phyloP scores from a whole-genome alignment of 495 filamentous ascomycete genomes.

The Durotheca rogersii region DNA sequence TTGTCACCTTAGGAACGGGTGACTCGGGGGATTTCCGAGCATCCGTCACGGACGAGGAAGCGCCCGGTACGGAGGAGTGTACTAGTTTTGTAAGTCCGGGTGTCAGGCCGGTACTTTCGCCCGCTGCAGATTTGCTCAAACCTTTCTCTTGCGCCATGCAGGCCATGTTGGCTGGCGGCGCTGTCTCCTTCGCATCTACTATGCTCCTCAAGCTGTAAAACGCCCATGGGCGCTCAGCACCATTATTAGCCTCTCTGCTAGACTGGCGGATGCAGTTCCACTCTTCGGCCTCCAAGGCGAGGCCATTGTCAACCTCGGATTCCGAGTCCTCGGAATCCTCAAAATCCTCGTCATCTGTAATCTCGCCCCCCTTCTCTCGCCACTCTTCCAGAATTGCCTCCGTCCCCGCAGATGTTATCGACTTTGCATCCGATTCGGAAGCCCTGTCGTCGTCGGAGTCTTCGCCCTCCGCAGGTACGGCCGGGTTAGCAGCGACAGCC shows the following conservation, averaged over 20 bases:
- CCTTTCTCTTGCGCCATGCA: neutral
- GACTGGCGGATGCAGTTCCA: slow-evolving; percentile 4
- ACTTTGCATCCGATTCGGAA: slow-evolving; percentile 3
- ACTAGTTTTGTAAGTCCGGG: too few relatives aligned
- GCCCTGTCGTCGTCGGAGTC: neutral
- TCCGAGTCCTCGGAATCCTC: neutral
- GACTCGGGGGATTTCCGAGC: too few relatives aligned
- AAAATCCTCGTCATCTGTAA: slow-evolving; percentile 31
- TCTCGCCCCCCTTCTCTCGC: slow-evolving; percentile 25
- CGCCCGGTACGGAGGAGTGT: too few relatives aligned
- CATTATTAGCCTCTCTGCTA: neutral
- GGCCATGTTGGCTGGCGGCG: too few relatives aligned
- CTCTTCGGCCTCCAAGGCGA: slow-evolving; percentile 11
- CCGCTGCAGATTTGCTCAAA: too few relatives aligned
- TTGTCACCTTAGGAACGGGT: too few relatives aligned
- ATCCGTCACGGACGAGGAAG: too few relatives aligned
- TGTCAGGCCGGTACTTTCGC: too few relatives aligned
- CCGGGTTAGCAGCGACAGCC: neutral
- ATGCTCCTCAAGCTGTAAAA: slow-evolving; percentile 20
- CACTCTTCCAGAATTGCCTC: slow-evolving; percentile 19
- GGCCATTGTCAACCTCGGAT: slow-evolving; percentile 16
- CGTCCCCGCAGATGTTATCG: slow-evolving; percentile 2
- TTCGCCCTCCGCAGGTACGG: neutral
- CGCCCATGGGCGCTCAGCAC: slow-evolving; percentile 21
- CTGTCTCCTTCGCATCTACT: neutral